Evolutionary conservation across 768 basidiomycete species (phyloP).

Genomic region (Xanthoconium stramineum): DNA sequence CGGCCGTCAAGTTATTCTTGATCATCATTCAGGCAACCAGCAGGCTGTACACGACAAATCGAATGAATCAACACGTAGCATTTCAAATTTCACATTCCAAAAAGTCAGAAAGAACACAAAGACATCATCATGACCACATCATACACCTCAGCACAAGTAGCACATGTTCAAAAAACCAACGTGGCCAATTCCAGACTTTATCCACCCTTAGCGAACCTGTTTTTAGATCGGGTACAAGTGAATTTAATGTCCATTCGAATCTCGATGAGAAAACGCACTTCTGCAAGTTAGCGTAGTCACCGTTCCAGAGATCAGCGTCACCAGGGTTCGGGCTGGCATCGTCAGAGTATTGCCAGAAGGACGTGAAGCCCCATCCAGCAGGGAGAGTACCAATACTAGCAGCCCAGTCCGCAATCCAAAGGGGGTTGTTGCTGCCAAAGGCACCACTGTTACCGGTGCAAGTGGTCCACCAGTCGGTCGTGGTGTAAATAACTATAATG

Average conservation of each 20-base stretch:
- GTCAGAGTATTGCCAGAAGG: conserved; percentile 63
- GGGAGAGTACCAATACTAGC: conserved; percentile 52
- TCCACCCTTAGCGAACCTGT: conserved; percentile 23
- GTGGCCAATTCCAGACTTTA: neutral
- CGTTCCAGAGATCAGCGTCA: conserved; percentile 57
- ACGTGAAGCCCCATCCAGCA: conserved; percentile 53
- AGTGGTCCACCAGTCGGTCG: conserved; percentile 64
- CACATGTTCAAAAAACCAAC: neutral
- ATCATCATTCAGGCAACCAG: too few relatives aligned
- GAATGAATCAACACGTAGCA: too few relatives aligned
- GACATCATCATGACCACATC: too few relatives aligned
- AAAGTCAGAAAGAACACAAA: too few relatives aligned
- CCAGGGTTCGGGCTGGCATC: conserved; percentile 50
- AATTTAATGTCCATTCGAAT: neutral
- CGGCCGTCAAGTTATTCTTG: too few relatives aligned
- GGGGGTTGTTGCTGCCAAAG: conserved; percentile 50
- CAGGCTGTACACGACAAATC: too few relatives aligned
- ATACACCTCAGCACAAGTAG: too few relatives aligned
- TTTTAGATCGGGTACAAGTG: neutral
- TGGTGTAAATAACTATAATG: conserved; percentile 53
- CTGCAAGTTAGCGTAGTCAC: conserved; percentile 42
- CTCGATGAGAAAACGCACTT: conserved; percentile 25
- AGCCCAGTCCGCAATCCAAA: conserved; percentile 59
- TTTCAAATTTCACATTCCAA: too few relatives aligned
- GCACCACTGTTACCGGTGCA: conserved; percentile 59